Base-by-base conservation (phyloP, 2,329 filamentous ascomycete species). In the Fusarium sambucinum region DNA sequence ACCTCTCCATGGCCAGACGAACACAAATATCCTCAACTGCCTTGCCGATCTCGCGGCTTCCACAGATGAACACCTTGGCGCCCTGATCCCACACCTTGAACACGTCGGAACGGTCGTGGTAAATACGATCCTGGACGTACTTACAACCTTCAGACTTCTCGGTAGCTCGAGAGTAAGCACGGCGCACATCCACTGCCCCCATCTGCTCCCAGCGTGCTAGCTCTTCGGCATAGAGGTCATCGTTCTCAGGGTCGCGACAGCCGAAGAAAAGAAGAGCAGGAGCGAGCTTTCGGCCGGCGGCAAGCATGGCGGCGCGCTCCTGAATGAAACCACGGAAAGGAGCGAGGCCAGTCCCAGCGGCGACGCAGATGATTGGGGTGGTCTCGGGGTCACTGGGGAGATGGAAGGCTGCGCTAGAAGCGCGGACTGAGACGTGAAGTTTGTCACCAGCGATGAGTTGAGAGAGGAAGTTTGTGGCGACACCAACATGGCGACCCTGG, bases 241-340 rank as follows among this genome's bases (percentile, higher is more conserved):
- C 90, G 14, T 79, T 75, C 0, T 80, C 81, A 1, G 85, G 83
- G 7, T 80, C 74, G 16, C 86, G 85, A 74, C 89, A 91, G 7
- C 90, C 90, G 69, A 87, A 84, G 80, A 90, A 91, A 2, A 92
- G 81, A n/a, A 92, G 65, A 0, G 89, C 87, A 0, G 85, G 86
- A 0, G 87, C 89, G 0, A 92, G 79, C 29, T 75, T 78, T 14
- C 85, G 80, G 3, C 88, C 87, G 0, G 81, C 81, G 5, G 76
- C 77, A 16, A 83, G 74, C 79, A 85, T 81, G 21, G 80, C 80
- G 0, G 86, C 87, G 1, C 89, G 86, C 65, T 91, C 87, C 75
- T 89, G 86, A 12, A 89, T 70, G 71, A 90, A 90, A 1, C 85
- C 88, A 1, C 86, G 83, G 82, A 90, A 90, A 0, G 88, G 88